phyloP scores from a whole-genome alignment of 1,284 basidiomycete genomes.

The Xanthoconium separans region DNA sequence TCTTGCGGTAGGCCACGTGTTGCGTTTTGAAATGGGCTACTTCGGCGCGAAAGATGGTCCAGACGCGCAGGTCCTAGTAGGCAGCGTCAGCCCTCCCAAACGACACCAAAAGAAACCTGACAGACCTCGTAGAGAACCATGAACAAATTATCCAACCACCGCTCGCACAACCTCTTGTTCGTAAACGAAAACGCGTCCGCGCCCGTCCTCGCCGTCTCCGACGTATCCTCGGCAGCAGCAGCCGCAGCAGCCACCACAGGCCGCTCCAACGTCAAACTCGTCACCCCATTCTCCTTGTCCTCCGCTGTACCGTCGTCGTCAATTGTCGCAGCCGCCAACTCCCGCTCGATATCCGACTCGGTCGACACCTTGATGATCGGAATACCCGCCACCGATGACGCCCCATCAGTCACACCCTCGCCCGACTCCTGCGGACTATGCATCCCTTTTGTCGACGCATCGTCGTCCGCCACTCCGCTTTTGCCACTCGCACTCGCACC shows the following conservation, averaged over 20 bases:
- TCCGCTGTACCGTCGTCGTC: slow-evolving; percentile 8
- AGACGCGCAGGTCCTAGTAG: slow-evolving; percentile 92
- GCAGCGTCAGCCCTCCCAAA: background rate
- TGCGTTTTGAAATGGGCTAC: slow-evolving; percentile 99
- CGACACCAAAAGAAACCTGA: too few relatives aligned
- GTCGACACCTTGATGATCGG: slow-evolving; percentile 87
- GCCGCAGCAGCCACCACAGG: slow-evolving; percentile 61
- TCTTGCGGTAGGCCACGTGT: slow-evolving; percentile 95
- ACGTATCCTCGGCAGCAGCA: slow-evolving; percentile 36
- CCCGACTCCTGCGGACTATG: slow-evolving; percentile 31
- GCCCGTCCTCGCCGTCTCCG: slow-evolving; percentile 33
- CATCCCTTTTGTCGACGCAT: slow-evolving; percentile 70
- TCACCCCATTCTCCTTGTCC: slow-evolving; percentile 16
- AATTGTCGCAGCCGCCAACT: slow-evolving; percentile 36
- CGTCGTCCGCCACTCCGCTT: slow-evolving; percentile 59
- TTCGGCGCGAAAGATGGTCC: slow-evolving; percentile 99
- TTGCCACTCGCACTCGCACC: slow-evolving; percentile 20
- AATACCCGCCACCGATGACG: slow-evolving; percentile 48
- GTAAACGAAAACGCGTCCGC: slow-evolving; percentile 86
- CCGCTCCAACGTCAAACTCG: slow-evolving; percentile 48
- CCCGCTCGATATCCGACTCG: slow-evolving; percentile 34
- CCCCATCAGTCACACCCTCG: slow-evolving; percentile 21
- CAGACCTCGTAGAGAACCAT: slow-evolving; percentile 95
- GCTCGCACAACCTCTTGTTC: slow-evolving; percentile 94
- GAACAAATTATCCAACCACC: slow-evolving; percentile 98